phyloP scores from a whole-genome alignment of 805 yeast species.

The Pachysolen tannophilus region DNA sequence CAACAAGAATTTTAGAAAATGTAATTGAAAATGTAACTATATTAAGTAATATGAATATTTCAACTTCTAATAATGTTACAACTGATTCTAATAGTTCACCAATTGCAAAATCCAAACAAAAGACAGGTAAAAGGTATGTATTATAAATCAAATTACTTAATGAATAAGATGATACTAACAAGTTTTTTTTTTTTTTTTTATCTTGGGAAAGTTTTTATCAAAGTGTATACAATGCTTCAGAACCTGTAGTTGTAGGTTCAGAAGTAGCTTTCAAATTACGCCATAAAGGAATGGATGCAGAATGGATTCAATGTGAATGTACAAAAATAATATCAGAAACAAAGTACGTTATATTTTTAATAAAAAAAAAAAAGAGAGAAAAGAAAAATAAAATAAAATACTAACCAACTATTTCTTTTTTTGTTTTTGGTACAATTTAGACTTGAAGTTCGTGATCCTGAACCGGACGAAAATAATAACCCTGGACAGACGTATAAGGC shows the following conservation, averaged over 20 bases:
- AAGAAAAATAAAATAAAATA: too few relatives aligned
- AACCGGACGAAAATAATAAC: constrained; percentile 89
- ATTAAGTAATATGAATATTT: too few relatives aligned
- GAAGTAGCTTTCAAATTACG: constrained; percentile 83
- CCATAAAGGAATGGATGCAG: constrained; percentile 64
- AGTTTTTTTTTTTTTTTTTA: constrained; percentile 9
- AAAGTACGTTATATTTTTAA: constrained; percentile 18
- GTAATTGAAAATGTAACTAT: constrained; percentile 37
- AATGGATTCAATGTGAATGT: constrained; percentile 96
- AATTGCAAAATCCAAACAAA: too few relatives aligned
- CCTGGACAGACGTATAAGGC: constrained; percentile 84
- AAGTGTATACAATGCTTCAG: constrained; percentile 55
- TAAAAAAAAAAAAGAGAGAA: too few relatives aligned
- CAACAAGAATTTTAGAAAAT: constrained; percentile 32
- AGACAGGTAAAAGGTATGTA: constrained; percentile 19
- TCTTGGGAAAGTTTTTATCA: constrained; percentile 20
- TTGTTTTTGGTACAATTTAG: too few relatives aligned
- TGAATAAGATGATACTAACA: constrained; percentile 9
- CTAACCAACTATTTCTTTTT: constrained; percentile 13
- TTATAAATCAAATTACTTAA: constrained; percentile 3
- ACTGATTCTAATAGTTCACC: too few relatives aligned
- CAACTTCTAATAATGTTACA: too few relatives aligned
- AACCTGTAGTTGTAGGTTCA: constrained; percentile 53
- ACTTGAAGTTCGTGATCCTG: constrained; percentile 95
- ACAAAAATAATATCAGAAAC: constrained; percentile 63